Evolutionary conservation across 192 early-diverging fungal species (phyloP).

Genomic region (Coemansia sp.): DNA sequence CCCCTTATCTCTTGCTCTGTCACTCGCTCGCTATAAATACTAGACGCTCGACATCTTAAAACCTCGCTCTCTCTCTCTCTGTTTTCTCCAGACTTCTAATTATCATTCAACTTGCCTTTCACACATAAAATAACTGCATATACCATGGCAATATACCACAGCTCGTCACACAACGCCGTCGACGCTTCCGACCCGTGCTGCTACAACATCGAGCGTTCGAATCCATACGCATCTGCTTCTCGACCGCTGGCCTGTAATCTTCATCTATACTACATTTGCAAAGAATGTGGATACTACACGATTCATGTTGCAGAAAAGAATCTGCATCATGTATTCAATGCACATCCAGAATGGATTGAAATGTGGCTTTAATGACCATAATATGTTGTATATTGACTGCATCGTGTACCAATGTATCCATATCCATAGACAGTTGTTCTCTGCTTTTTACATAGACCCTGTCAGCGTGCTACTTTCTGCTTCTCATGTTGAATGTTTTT

Average conservation of each 20-base stretch:
- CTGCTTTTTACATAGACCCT: no score
- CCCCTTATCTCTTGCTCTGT: no score
- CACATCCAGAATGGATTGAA: slow-evolving; percentile 42
- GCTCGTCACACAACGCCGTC: not conserved
- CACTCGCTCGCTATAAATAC: no score
- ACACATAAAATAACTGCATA: not conserved
- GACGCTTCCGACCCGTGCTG: not conserved
- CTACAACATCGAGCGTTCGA: not conserved
- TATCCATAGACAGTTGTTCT: not conserved
- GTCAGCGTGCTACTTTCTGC: no score
- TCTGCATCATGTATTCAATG: slow-evolving; percentile 33
- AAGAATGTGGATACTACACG: slow-evolving; percentile 36
- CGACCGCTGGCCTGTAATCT: slow-evolving; percentile 22
- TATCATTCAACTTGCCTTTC: not conserved
- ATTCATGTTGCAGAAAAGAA: slow-evolving; percentile 42
- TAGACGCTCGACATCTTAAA: no score
- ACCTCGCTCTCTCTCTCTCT: no score
- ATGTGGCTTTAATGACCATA: slow-evolving; percentile 11
- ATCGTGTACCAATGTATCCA: no score
- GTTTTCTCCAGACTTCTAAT: not conserved
- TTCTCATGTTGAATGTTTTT: no score
- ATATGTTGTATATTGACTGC: no score
- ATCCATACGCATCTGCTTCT: not conserved
- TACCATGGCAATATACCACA: not conserved
- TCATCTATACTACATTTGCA: slow-evolving; percentile 46